phyloP scores from a whole-genome alignment of 2,329 filamentous ascomycete species.

The Penicillium sp. region DNA sequence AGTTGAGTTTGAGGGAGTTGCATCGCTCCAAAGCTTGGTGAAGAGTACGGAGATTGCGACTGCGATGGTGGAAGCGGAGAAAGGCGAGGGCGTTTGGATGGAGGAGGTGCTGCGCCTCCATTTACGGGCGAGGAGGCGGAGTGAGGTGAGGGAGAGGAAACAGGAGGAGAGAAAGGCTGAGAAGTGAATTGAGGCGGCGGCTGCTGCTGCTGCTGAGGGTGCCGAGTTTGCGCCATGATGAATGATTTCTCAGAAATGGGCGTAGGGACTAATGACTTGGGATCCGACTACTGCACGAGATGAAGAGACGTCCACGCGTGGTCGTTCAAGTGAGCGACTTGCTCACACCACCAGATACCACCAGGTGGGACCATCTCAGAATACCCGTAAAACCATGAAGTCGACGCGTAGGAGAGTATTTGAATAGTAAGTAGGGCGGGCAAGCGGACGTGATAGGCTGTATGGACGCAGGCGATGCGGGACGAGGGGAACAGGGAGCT shows the following conservation, averaged over 20 bases:
- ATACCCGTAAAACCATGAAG: conserved; percentile 21
- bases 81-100: conserved; percentile 71
- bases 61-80: conserved; percentile 68
- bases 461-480: conserved; percentile 9
- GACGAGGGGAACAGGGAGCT: conserved; percentile 21
- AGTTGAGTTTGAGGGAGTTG: conserved; percentile 40
- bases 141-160: conserved; percentile 62
- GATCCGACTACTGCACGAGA: conserved; percentile 21
- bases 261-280: conserved; percentile 6
- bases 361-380: conserved; percentile 42
- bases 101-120: conserved; percentile 59
- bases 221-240: conserved; percentile 62
- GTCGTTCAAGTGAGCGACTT: conserved; percentile 37
- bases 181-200: conserved; percentile 50
- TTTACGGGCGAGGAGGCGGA: conserved; percentile 54
- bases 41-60: conserved; percentile 59
- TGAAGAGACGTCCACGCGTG: conserved; percentile 32
- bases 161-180: conserved; percentile 63
- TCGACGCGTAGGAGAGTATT: conserved; percentile 4
- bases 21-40: conserved; percentile 57
- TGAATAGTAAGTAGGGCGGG: not conserved
- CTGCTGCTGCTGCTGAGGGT: conserved; percentile 23
- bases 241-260: conserved; percentile 11
- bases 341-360: conserved; percentile 39
- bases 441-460: not conserved